Percentiles rank a stretch among this genome's conserved stretches.
phyloP scores from a whole-genome alignment of 2,329 filamentous ascomycete genomes.

The Diaporthe velutina region DNA sequence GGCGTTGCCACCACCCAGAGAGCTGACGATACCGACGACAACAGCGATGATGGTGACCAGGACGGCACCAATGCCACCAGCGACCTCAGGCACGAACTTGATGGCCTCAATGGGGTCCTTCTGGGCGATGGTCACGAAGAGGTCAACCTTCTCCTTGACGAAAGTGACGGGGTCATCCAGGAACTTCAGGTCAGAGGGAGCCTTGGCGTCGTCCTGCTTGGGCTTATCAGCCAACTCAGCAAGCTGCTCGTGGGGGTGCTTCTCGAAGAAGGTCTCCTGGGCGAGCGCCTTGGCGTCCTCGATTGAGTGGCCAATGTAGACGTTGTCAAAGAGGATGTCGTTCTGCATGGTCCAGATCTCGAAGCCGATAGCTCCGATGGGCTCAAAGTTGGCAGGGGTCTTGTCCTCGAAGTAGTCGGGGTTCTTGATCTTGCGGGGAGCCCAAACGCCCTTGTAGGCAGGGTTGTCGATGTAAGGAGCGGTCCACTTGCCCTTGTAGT shows the following conservation, averaged over 20 bases:
- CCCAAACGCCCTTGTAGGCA: slow-evolving; percentile 96
- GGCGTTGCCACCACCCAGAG: slow-evolving; percentile 67
- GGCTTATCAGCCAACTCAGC: slow-evolving; percentile 85
- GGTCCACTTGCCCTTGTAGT: slow-evolving; percentile 99
- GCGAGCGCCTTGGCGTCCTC: slow-evolving; percentile 92
- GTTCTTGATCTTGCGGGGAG: slow-evolving; percentile 96
- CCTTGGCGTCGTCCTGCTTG: slow-evolving; percentile 76
- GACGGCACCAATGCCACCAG: slow-evolving; percentile 81
- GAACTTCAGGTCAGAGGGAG: slow-evolving; percentile 86
- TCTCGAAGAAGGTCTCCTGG: slow-evolving; percentile 89
- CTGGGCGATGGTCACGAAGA: slow-evolving; percentile 88
- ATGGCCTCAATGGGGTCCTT: slow-evolving; percentile 86
- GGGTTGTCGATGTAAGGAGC: slow-evolving; percentile 96
- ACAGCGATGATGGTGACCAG: slow-evolving; percentile 78
- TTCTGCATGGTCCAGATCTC: slow-evolving; percentile 99
- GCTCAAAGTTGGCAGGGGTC: slow-evolving; percentile 95
- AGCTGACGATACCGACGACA: slow-evolving; percentile 74
- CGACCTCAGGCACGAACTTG: slow-evolving; percentile 92
- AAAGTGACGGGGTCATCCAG: slow-evolving; percentile 89
- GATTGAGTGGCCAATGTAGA: slow-evolving; percentile 98
- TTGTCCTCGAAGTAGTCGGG: slow-evolving; percentile 98
- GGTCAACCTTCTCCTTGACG: slow-evolving; percentile 91
- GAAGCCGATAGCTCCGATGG: slow-evolving; percentile 97
- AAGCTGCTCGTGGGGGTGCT: slow-evolving; percentile 85
- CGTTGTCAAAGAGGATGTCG: slow-evolving; percentile 99